Percentiles rank a stretch among this genome's conserved stretches.
Evolutionary conservation across 1,284 basidiomycete species (phyloP).

Genomic region (Tylopilus sp.): DNA sequence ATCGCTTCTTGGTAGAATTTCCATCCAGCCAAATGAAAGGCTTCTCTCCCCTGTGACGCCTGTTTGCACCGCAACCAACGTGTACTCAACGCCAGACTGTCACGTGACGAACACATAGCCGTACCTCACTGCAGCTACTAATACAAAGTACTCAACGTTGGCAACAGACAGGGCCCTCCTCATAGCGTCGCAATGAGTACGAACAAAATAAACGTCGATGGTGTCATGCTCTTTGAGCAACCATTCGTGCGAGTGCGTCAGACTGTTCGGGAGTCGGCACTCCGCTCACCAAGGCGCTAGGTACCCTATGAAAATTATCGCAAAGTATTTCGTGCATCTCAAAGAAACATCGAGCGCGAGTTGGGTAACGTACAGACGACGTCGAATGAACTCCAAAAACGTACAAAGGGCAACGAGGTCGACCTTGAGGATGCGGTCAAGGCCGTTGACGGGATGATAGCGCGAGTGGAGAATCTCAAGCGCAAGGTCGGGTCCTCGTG

Average conservation of each 20-base stretch:
- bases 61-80: slow-evolving; percentile 16
- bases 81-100: slow-evolving; percentile 10
- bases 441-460: slow-evolving; percentile 71
- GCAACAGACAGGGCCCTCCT: slow-evolving; percentile 11
- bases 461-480: slow-evolving; percentile 70
- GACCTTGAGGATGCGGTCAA: slow-evolving; percentile 51
- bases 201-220: slow-evolving; percentile 63
- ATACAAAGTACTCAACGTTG: no score
- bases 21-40: slow-evolving; percentile 9
- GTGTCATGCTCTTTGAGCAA: slow-evolving; percentile 82
- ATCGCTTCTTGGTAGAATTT: slow-evolving; percentile 12
- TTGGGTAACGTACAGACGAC: slow-evolving; percentile 54
- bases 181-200: slow-evolving; percentile 35
- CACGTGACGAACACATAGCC: slow-evolving; percentile 29
- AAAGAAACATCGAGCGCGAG: slow-evolving; percentile 77
- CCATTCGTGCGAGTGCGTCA: slow-evolving; percentile 69
- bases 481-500: slow-evolving; percentile 57
- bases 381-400: slow-evolving; percentile 51
- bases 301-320: slow-evolving; percentile 84
- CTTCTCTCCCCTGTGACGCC: slow-evolving; percentile 9
- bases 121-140: no score
- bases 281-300: slow-evolving; percentile 37
- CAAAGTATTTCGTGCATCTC: slow-evolving; percentile 74
- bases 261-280: slow-evolving; percentile 4
- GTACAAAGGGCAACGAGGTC: slow-evolving; percentile 37